A percentile compares a stretch with the other conserved stretches of the same genome.
Evolutionary conservation across 176 grass and related monocot genomes (phyloP).

Genomic region (Paspalum vaginatum): DNA sequence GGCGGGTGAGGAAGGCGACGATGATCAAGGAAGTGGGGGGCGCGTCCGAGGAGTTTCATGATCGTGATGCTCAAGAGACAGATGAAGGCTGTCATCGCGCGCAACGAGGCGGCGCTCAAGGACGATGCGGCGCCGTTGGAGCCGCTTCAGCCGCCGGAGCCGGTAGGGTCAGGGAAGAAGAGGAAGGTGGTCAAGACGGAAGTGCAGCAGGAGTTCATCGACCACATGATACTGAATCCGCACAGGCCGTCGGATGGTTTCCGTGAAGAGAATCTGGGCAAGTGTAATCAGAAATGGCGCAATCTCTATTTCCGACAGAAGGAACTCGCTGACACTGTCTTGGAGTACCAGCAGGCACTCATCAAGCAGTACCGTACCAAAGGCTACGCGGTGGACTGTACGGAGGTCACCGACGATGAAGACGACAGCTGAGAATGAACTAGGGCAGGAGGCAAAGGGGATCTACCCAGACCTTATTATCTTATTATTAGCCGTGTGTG

Average conservation of each 20-base stretch:
- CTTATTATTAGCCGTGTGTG: no score
- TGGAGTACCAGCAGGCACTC: neutral
- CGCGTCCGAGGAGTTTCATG: no score
- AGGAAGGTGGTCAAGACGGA: neutral
- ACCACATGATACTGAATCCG: neutral
- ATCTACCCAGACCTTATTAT: no score
- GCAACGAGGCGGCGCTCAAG: no score
- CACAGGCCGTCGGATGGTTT: neutral
- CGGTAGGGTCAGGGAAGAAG: neutral
- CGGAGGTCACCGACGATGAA: neutral
- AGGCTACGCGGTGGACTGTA: neutral
- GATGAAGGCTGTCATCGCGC: no score
- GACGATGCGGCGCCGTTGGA: no score
- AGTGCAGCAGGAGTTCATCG: neutral
- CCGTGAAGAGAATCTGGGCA: neutral
- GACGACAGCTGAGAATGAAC: conserved; percentile 32
- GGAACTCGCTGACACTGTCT: neutral
- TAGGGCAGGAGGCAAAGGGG: conserved; percentile 35
- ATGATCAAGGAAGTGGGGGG: no score
- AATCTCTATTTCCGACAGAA: neutral
- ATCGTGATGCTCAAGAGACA: no score
- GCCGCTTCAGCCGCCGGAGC: no score
- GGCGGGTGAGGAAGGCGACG: no score
- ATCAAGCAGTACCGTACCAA: neutral
- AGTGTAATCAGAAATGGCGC: neutral